A percentile compares a stretch with the other conserved stretches of the same genome.
These are phyloP conservation scores for Monosporascus sp. DNA, from an alignment of 2,329 filamentous ascomycete species.

Conservation along the genomic window DNA sequence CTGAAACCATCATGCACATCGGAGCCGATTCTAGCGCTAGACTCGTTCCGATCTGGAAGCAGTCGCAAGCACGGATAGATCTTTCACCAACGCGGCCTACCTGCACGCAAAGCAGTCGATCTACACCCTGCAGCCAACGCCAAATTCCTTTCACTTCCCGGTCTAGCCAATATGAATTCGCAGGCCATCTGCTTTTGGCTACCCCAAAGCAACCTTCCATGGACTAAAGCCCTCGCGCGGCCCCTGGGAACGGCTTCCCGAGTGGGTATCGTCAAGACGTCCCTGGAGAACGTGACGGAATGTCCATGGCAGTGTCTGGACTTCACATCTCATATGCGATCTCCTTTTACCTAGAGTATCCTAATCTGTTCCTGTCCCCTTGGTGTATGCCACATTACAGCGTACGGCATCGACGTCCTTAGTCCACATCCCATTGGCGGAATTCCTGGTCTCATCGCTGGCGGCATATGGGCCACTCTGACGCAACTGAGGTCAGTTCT, in stretches of 20 bases:
- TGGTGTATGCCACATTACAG: not conserved
- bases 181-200: too few species aligned
- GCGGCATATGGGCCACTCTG: not conserved
- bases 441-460: not conserved
- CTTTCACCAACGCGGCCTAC: not conserved
- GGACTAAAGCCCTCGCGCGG: too few species aligned
- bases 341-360: too few species aligned
- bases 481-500: not conserved
- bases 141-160: too few species aligned
- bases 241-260: not conserved
- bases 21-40: not conserved
- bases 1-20: constrained; percentile 1
- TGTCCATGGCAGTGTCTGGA: not conserved
- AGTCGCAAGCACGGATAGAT: not conserved
- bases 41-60: not conserved
- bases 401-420: not conserved
- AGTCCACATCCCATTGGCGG: not conserved
- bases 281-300: not conserved
- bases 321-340: too few species aligned
- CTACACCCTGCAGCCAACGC: too few species aligned
- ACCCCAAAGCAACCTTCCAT: too few species aligned
- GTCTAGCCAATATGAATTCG: too few species aligned
- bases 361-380: not conserved
- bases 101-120: too few species aligned
- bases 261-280: not conserved